phyloP scores from a whole-genome alignment of 345 rosid genomes.

The Eucalyptus dawsonii region DNA sequence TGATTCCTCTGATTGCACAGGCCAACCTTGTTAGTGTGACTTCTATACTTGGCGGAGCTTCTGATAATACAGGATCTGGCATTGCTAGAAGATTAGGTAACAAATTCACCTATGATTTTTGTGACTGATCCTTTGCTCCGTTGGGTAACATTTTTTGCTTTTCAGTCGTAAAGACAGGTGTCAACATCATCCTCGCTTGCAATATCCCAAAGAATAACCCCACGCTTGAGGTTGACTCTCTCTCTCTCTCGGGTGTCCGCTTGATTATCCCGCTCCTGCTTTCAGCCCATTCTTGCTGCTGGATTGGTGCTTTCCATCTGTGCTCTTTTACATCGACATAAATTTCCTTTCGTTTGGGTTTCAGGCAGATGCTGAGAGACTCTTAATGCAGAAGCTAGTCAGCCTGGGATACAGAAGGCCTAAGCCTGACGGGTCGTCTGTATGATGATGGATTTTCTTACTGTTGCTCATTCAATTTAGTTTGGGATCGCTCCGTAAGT shows the following conservation, averaged over 20 bases:
- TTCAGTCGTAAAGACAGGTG: constrained; percentile 82
- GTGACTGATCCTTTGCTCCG: neutral
- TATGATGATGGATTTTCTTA: neutral
- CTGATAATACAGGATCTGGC: constrained; percentile 85
- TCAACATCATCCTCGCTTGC: constrained; percentile 60
- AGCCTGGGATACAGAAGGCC: constrained; percentile 49
- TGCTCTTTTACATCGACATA: neutral
- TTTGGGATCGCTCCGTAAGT: neutral
- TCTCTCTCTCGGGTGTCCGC: neutral
- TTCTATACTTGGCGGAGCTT: constrained; percentile 65
- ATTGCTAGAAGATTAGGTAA: constrained; percentile 84
- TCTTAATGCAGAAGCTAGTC: constrained; percentile 60
- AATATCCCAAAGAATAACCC: constrained; percentile 85
- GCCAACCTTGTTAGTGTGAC: constrained; percentile 57
- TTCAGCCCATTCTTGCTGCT: neutral
- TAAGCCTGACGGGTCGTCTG: constrained; percentile 7
- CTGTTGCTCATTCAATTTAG: neutral
- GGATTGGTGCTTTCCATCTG: neutral
- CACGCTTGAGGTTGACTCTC: constrained; percentile 51
- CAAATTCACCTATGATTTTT: neutral
- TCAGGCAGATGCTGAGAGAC: constrained; percentile 78
- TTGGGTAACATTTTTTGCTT: neutral
- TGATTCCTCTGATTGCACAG: constrained; percentile 8
- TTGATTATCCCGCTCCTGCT: neutral
- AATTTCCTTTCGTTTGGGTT: neutral